A percentile compares a stretch with the other conserved stretches of the same genome.
phyloP scores from a whole-genome alignment of 257 asterid species.

The Nicotiana otophora region DNA sequence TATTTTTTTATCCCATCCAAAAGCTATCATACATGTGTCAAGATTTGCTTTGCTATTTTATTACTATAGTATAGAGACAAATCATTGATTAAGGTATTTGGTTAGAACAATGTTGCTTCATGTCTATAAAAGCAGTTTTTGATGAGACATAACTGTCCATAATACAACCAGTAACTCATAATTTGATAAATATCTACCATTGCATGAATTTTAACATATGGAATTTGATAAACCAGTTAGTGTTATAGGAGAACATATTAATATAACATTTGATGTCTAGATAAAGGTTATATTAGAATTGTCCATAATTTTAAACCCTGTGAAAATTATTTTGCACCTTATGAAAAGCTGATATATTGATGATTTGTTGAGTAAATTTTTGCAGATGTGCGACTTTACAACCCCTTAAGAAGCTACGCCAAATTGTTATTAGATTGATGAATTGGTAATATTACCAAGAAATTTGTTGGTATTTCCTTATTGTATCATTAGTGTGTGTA shows the following conservation, averaged over 20 bases:
- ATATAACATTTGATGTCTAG: no score
- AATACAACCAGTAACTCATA: neutral
- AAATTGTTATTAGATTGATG: no score
- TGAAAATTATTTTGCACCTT: neutral
- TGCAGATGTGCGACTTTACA: neutral
- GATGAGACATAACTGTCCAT: neutral
- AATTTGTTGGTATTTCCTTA: no score
- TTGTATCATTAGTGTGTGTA: no score
- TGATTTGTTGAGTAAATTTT: neutral
- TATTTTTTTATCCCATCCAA: neutral
- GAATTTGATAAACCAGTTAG: neutral
- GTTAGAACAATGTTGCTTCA: neutral
- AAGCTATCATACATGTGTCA: neutral
- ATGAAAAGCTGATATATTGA: neutral
- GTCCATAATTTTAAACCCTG: neutral
- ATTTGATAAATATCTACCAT: neutral
- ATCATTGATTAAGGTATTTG: neutral
- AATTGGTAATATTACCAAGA: no score
- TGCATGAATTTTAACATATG: neutral
- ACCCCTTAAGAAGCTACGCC: no score
- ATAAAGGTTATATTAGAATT: neutral
- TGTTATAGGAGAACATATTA: neutral
- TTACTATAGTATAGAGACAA: neutral
- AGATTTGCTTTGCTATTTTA: neutral
- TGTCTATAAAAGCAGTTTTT: neutral